phyloP scores from a whole-genome alignment of 1,284 basidiomycete species.

The Phlebopus sp. region DNA sequence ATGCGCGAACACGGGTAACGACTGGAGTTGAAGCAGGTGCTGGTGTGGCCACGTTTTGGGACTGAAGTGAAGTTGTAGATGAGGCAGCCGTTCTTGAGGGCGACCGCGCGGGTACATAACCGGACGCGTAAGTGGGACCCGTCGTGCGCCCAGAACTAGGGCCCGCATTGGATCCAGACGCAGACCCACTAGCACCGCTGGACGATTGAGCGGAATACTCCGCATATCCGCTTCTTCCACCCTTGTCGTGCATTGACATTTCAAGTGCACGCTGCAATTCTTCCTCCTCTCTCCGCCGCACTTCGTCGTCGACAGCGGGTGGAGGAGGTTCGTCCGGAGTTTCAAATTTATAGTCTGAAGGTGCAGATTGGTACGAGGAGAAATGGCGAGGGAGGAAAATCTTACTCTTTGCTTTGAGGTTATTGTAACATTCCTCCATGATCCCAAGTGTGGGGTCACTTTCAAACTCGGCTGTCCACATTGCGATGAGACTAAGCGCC shows the following conservation, averaged over 20 bases:
- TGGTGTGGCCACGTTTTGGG: conserved; percentile 11
- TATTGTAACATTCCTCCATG: conserved; percentile 89
- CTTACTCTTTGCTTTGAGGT: conserved; percentile 78
- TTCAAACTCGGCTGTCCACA: conserved; percentile 88
- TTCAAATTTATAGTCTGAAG: conserved; percentile 70
- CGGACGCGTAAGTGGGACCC: conserved; percentile 38
- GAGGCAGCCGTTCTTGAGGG: conserved; percentile 25
- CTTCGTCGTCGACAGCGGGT: conserved; percentile 73
- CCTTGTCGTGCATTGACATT: conserved; percentile 85
- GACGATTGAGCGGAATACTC: conserved; percentile 38
- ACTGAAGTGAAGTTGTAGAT: conserved; percentile 28
- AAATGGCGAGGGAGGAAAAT: neutral
- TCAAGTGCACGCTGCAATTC: conserved; percentile 89
- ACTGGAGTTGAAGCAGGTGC: conserved; percentile 35
- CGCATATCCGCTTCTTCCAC: conserved; percentile 63
- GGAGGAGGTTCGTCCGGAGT: conserved; percentile 62
- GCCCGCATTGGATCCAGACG: conserved; percentile 10
- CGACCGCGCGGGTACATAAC: conserved; percentile 44
- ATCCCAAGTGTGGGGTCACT: conserved; percentile 80
- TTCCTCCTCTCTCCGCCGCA: conserved; percentile 83
- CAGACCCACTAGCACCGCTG: conserved; percentile 41
- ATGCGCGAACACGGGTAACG: conserved; percentile 83
- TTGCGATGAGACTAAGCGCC: conserved; percentile 70
- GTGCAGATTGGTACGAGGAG: conserved; percentile 5
- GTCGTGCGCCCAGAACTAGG: conserved; percentile 6